Percentiles rank a stretch among this genome's conserved stretches.
These are phyloP conservation scores for Beauveria sp. DNA, from an alignment of 2,329 filamentous ascomycete genomes.

Conservation along the genomic window DNA sequence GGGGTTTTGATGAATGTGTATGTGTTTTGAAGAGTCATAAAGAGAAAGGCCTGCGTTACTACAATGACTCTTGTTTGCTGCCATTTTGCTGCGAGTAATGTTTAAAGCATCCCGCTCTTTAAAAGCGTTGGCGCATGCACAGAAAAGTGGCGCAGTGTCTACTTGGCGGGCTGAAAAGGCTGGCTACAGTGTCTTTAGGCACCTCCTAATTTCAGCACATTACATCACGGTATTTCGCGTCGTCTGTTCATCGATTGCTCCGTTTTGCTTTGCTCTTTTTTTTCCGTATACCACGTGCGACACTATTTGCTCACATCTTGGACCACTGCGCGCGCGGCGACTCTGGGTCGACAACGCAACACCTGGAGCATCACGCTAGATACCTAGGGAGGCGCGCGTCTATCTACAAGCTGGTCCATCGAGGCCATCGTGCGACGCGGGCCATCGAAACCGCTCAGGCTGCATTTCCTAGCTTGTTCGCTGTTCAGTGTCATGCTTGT, in stretches of 20 bases:
- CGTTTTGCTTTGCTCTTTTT: background rate
- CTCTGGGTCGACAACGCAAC: background rate
- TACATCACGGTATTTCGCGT: background rate
- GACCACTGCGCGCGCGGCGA: background rate
- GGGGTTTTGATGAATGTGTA: too few relatives aligned
- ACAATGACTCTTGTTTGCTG: background rate
- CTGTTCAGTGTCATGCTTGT: background rate
- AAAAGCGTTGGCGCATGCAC: background rate
- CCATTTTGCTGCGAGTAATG: background rate
- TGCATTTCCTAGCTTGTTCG: background rate
- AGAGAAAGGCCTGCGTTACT: too few relatives aligned
- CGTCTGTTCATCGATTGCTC: background rate
- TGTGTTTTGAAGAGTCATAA: too few relatives aligned
- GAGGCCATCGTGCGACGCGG: background rate
- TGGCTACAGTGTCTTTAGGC: background rate
- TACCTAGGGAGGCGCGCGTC: background rate
- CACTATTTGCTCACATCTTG: background rate
- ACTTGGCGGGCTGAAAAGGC: background rate
- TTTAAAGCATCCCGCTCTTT: background rate
- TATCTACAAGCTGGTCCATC: background rate
- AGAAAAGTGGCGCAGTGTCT: constrained; percentile 6
- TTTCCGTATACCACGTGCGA: background rate
- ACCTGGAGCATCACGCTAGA: background rate
- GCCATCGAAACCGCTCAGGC: background rate
- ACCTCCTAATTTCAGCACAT: background rate